phyloP scores from a whole-genome alignment of 371 early-diverging fungal species.

The Fennellomyces sp. region DNA sequence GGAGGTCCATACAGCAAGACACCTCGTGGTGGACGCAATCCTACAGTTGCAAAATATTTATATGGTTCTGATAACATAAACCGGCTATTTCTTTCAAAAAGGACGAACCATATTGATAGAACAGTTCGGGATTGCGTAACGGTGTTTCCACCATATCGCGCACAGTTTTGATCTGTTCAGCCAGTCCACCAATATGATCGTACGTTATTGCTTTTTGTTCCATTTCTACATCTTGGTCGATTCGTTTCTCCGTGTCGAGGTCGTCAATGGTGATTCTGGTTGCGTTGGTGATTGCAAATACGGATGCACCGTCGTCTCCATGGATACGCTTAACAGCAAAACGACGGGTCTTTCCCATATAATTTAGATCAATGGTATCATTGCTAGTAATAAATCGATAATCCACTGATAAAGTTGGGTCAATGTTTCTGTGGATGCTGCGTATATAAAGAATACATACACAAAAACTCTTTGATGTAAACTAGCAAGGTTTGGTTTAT shows the following conservation, averaged over 20 bases:
- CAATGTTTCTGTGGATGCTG: background rate
- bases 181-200: constrained; percentile 77
- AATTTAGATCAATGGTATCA: constrained; percentile 56
- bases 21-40: constrained; percentile 85
- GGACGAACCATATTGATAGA: constrained; percentile 60
- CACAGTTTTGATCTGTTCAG: constrained; percentile 67
- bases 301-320: constrained; percentile 20
- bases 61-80: background rate
- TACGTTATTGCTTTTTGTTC: constrained; percentile 25
- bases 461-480: constrained; percentile 23
- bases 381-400: constrained; percentile 48
- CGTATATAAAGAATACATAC: constrained; percentile 6
- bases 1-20: constrained; percentile 96
- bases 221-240: constrained; percentile 8
- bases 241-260: constrained; percentile 11
- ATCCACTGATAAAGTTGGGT: constrained; percentile 39
- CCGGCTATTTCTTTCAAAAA: background rate
- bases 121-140: constrained; percentile 75
- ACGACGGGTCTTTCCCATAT: constrained; percentile 51
- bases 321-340: constrained; percentile 32
- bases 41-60: constrained; percentile 27
- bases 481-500: constrained; percentile 1
- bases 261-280: constrained; percentile 26
- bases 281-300: constrained; percentile 27
- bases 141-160: constrained; percentile 90